Evolutionary conservation across 345 rosid species (phyloP).

Genomic region (Nasturtium officinale): DNA sequence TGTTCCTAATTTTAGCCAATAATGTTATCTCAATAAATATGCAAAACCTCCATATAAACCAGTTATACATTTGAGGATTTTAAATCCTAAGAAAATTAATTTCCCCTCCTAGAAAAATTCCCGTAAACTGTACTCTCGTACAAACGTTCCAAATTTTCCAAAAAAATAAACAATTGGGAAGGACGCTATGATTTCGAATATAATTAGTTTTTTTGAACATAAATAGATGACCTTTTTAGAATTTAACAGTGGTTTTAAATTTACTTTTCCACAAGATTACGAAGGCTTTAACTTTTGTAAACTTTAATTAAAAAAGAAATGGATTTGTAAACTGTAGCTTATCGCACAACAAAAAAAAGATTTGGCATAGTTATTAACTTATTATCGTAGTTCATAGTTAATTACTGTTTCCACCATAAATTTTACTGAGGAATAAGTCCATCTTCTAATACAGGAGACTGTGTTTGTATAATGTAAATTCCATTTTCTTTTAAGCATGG

Average conservation of each 20-base stretch:
- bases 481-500: neutral
- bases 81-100: neutral
- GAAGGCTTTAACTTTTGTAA: too few species aligned
- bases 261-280: too few species aligned
- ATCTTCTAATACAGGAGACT: too few species aligned
- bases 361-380: too few species aligned
- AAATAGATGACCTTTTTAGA: neutral
- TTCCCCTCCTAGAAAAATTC: neutral
- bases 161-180: neutral
- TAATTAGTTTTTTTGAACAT: neutral
- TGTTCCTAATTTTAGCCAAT: neutral
- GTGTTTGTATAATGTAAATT: neutral
- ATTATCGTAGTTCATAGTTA: too few species aligned
- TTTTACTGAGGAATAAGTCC: too few species aligned
- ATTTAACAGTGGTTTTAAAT: neutral
- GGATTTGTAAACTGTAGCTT: too few species aligned
- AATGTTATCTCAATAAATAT: neutral
- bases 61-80: neutral
- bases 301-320: too few species aligned
- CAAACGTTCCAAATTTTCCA: neutral
- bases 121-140: neutral
- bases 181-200: neutral
- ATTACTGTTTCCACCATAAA: too few species aligned
- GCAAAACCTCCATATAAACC: neutral
- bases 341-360: too few species aligned